A percentile compares a stretch with the other conserved stretches of the same genome.
phyloP scores from a whole-genome alignment of 139 green algal species.

The Chlorella vulgaris region DNA sequence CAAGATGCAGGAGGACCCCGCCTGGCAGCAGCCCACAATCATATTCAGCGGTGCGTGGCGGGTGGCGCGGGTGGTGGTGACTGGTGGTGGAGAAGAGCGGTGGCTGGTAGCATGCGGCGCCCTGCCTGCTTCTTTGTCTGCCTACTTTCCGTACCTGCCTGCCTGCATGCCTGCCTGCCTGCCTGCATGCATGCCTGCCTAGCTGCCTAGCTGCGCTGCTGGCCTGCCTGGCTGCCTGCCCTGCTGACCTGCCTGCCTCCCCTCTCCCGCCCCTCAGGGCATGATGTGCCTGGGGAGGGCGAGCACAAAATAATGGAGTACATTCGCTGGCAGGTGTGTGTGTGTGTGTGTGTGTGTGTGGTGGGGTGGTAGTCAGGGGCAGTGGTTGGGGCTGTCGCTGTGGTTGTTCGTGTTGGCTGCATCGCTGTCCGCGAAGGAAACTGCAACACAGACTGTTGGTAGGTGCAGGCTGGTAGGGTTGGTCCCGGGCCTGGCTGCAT shows the following conservation, averaged over 20 bases:
- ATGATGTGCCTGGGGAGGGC: constrained; percentile 93
- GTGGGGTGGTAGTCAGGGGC: neutral
- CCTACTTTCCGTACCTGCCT: no score
- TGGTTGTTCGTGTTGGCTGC: no score
- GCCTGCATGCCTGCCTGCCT: no score
- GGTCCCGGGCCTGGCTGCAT: no score
- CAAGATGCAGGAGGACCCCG: constrained; percentile 84
- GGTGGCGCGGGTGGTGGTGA: neutral
- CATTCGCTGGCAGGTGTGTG: constrained; percentile 79
- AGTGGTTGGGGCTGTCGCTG: neutral
- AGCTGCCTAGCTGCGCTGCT: no score
- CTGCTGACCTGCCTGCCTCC: neutral
- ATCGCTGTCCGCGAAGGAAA: no score
- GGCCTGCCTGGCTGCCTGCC: no score
- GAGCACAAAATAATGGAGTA: constrained; percentile 99
- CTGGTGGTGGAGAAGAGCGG: no score
- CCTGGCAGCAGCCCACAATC: constrained; percentile 81
- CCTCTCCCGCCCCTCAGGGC: constrained; percentile 54
- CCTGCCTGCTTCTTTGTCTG: neutral
- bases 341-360: neutral
- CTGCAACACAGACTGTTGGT: no score
- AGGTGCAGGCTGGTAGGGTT: no score
- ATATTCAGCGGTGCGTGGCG: constrained; percentile 61
- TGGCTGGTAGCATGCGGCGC: neutral
- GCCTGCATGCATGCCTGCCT: no score